Base-by-base conservation (phyloP, 768 basidiomycete genomes). In the Tylopilus balloui region DNA sequence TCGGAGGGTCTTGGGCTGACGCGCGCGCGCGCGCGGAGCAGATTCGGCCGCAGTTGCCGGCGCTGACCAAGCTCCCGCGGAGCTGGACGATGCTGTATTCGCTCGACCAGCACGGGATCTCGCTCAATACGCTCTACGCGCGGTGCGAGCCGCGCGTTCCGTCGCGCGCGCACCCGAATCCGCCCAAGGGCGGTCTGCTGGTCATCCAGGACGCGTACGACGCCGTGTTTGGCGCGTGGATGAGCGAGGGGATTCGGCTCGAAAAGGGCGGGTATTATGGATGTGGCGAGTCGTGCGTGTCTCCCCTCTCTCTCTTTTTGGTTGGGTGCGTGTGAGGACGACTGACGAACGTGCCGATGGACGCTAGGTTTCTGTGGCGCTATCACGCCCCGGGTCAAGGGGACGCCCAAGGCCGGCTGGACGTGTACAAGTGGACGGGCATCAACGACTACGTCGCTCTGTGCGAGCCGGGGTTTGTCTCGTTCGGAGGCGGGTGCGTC, bases 91-190 rank as follows among this genome's bases (percentile, higher is more conserved):
- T 94, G 0, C 69, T 92, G 6, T 93, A 94, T 70, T 93, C 91
- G 14, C 76, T 96, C 15, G 95, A 98, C 61, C 93, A 96, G 60
- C 88, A 98, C 57, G 95, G 95, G 0, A 92, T 94, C 38, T 94
- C 92, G 12, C 74, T 97, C 13, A 83, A 86, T 38, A 96, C 95
- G 1, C 77, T 97, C 6, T 97, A 96, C 65, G 60, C 76, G 3
- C 77, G 77, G 1, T 88, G 84, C 45, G 80, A 79, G 43, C 58
- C 65, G 5, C 66, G 69, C 20, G 28, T 62, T 17, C 67, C 67
- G 1, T 51, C 59, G 7, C 52, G 56, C 3, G 55, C 53, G 1
- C 56, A 58, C 21, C 61, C 63, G 4, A 54, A 57, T 12, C 54
- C 59, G 4, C 68, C 62, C 27, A 71, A 70, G 29, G 74, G 77